Conservation (phyloP, 352 stramenopile species). For the Pythium phragmitis region DNA sequence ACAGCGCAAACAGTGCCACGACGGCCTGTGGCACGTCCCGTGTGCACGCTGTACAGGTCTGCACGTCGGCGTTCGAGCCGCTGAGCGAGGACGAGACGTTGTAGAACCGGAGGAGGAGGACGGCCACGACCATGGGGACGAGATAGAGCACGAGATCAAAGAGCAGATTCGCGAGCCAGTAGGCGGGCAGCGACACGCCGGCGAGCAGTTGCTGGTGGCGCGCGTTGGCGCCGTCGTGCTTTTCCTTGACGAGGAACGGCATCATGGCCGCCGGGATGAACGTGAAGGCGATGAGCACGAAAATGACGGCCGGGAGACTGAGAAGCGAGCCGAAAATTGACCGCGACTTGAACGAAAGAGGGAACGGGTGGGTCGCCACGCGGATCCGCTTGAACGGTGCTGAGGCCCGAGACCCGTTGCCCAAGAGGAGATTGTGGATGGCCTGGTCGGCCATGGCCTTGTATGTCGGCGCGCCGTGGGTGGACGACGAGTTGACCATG, state of each 20-base stretch:
- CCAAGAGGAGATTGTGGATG: constrained; percentile 51
- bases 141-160: constrained; percentile 93
- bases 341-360: constrained; percentile 51
- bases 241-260: constrained; percentile 96
- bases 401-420: neutral
- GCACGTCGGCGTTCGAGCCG: constrained; percentile 14
- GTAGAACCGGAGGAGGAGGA: constrained; percentile 53
- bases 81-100: constrained; percentile 56
- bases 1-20: constrained; percentile 56
- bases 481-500: constrained; percentile 52
- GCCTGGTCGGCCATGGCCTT: constrained; percentile 64
- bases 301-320: constrained; percentile 74
- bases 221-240: constrained; percentile 87
- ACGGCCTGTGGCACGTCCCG: constrained; percentile 46
- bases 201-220: constrained; percentile 97
- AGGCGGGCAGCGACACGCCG: constrained; percentile 91
- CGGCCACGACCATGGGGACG: constrained; percentile 56
- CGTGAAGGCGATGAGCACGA: constrained; percentile 91
- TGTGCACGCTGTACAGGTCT: constrained; percentile 37
- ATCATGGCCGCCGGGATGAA: constrained; percentile 93
- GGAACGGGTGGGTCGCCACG: constrained; percentile 56
- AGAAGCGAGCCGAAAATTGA: constrained; percentile 63
- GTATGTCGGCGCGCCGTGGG: constrained; percentile 44
- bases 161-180: constrained; percentile 96
- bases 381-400: constrained; percentile 21